Percentiles rank a stretch among this genome's conserved stretches.
Evolutionary conservation across 2,329 filamentous ascomycete species (phyloP).

Genomic region (Fusarium concolor): DNA sequence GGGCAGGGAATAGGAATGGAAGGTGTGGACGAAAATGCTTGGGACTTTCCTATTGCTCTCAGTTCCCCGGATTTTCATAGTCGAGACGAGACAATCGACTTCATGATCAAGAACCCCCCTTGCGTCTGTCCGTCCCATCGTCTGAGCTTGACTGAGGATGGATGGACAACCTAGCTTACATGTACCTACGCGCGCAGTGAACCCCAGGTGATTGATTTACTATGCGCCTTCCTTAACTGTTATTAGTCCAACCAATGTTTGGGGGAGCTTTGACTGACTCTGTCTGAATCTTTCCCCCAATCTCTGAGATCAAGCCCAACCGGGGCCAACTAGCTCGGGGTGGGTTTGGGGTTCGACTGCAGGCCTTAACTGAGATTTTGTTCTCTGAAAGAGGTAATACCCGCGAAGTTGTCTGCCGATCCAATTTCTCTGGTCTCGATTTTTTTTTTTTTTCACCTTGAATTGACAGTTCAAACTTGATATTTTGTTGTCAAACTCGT

Average conservation of each 20-base stretch:
- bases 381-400: background rate
- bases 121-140: background rate
- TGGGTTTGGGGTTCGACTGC: background rate
- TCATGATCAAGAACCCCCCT: slow-evolving; percentile 10
- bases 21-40: slow-evolving; percentile 22
- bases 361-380: slow-evolving; percentile 1
- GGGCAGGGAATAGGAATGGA: background rate
- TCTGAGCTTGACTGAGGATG: slow-evolving; percentile 15
- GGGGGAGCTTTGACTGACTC: slow-evolving; percentile 3
- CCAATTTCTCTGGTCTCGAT: background rate
- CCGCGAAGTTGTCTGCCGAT: background rate
- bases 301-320: slow-evolving; percentile 19
- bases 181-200: background rate
- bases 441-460: background rate
- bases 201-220: slow-evolving; percentile 31
- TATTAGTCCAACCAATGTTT: slow-evolving; percentile 10
- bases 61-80: slow-evolving; percentile 40
- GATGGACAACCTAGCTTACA: background rate
- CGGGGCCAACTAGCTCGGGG: background rate
- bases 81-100: slow-evolving; percentile 24
- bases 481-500: background rate
- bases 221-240: slow-evolving; percentile 33
- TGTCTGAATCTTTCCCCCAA: slow-evolving; percentile 24
- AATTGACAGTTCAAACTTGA: background rate
- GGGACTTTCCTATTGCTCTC: slow-evolving; percentile 30